A percentile compares a stretch with the other conserved stretches of the same genome.
These are phyloP conservation scores for Trichomonas vaginalis DNA, from an alignment of 208 protist genomes.

Conservation along the genomic window DNA sequence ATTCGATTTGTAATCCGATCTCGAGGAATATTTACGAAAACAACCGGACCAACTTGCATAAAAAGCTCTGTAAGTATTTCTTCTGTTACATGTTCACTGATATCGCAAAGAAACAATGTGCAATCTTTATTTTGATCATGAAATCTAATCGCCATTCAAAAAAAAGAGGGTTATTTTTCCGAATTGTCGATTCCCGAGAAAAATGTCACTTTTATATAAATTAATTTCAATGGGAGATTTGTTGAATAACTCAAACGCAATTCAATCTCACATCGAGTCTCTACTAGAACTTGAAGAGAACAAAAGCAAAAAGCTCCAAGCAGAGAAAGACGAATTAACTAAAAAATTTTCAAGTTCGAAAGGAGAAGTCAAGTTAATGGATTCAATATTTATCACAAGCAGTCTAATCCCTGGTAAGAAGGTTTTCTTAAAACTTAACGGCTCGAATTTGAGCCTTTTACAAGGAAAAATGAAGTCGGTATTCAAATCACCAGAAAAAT, in stretches of 20 bases:
- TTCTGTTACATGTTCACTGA: slow-evolving; percentile 59
- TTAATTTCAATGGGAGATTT: not conserved
- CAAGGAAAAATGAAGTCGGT: not conserved
- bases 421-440: not conserved
- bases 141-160: not conserved
- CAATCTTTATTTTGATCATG: slow-evolving; percentile 55
- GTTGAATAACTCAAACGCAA: not conserved
- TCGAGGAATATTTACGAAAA: slow-evolving; percentile 61
- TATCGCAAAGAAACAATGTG: slow-evolving; percentile 58
- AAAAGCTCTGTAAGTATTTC: slow-evolving; percentile 68
- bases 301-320: not conserved
- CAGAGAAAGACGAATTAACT: not conserved
- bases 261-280: not conserved
- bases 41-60: slow-evolving; percentile 62
- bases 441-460: not conserved
- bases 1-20: slow-evolving; percentile 60
- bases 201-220: too few species aligned
- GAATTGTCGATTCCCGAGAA: too few species aligned
- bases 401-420: not conserved
- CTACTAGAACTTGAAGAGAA: not conserved
- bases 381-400: not conserved
- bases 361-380: not conserved
- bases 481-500: not conserved
- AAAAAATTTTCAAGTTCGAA: not conserved
- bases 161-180: too few species aligned